Evolutionary conservation across 1,284 basidiomycete genomes (phyloP).

Genomic region (Cryptococcus sp.): DNA sequence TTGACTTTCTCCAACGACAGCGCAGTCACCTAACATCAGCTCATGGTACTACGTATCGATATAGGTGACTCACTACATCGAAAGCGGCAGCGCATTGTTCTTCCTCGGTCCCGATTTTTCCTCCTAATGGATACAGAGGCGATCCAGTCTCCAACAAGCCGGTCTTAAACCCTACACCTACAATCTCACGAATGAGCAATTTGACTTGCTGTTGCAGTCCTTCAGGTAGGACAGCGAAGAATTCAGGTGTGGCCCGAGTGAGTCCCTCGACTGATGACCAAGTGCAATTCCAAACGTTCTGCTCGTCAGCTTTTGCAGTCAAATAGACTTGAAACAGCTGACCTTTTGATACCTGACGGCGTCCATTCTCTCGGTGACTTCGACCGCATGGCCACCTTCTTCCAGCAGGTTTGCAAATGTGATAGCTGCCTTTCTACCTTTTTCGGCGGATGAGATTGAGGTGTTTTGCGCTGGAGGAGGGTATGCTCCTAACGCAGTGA

Average conservation of each 20-base stretch:
- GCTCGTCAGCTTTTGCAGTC: neutral
- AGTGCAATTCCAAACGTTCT: constrained; percentile 45
- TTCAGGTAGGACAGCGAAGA: constrained; percentile 20
- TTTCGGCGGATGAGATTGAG: constrained; percentile 3
- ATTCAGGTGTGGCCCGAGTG: constrained; percentile 27
- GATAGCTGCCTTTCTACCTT: constrained; percentile 21
- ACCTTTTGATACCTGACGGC: constrained; percentile 32
- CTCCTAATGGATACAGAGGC: constrained; percentile 24
- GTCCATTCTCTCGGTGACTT: constrained; percentile 26
- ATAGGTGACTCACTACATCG: constrained; percentile 14
- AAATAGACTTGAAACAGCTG: neutral
- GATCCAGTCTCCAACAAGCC: constrained; percentile 38
- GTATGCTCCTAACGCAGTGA: constrained; percentile 10
- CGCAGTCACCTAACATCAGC: constrained; percentile 7
- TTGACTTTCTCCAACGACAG: constrained; percentile 9
- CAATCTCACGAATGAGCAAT: constrained; percentile 38
- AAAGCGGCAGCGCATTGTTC: constrained; percentile 19
- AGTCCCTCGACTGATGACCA: constrained; percentile 40
- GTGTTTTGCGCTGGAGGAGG: constrained; percentile 18
- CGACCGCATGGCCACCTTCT: constrained; percentile 22
- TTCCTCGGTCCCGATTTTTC: constrained; percentile 16
- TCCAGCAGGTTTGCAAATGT: constrained; percentile 19
- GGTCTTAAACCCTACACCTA: constrained; percentile 30
- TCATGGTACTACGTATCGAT: neutral
- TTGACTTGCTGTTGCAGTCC: constrained; percentile 26